A percentile compares a stretch with the other conserved stretches of the same genome.
Evolutionary conservation across 1,284 basidiomycete genomes (phyloP).

Genomic region (Marasmius sp.): DNA sequence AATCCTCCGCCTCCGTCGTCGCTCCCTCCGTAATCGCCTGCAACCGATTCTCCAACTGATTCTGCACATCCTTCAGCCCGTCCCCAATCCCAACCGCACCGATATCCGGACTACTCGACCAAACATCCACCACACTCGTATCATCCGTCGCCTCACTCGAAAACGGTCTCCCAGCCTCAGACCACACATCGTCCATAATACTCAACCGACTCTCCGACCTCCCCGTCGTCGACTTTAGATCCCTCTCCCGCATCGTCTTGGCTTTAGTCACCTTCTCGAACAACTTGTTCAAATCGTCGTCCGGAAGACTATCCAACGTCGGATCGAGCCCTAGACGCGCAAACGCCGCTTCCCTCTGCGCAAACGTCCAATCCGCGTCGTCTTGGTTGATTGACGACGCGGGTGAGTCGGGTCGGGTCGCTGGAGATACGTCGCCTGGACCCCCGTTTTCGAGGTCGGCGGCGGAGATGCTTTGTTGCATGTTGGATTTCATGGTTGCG

Average conservation of each 20-base stretch:
- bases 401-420: constrained; percentile 78
- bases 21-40: constrained; percentile 73
- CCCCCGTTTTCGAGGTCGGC: constrained; percentile 55
- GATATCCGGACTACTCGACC: constrained; percentile 65
- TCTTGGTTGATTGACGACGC: constrained; percentile 64
- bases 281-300: constrained; percentile 90
- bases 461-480: constrained; percentile 64
- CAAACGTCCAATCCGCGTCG: constrained; percentile 92
- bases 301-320: constrained; percentile 85
- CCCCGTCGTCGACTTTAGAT: constrained; percentile 62
- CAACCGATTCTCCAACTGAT: constrained; percentile 69
- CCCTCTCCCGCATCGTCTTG: constrained; percentile 82
- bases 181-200: constrained; percentile 84
- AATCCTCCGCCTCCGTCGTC: constrained; percentile 75
- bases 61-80: constrained; percentile 67
- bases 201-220: constrained; percentile 85
- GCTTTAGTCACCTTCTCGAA: constrained; percentile 93
- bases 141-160: constrained; percentile 82
- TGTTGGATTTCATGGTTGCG: constrained; percentile 64
- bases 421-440: constrained; percentile 38
- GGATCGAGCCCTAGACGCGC: constrained; percentile 83
- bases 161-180: constrained; percentile 73
- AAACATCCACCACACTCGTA: constrained; percentile 78
- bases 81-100: too few species aligned
- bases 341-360: constrained; percentile 87